Evolutionary conservation across 495 filamentous ascomycete species (phyloP), one percentile per base, ranked within the genome.

Genomic region (Lasiosphaeriaceae sp.): DNA sequence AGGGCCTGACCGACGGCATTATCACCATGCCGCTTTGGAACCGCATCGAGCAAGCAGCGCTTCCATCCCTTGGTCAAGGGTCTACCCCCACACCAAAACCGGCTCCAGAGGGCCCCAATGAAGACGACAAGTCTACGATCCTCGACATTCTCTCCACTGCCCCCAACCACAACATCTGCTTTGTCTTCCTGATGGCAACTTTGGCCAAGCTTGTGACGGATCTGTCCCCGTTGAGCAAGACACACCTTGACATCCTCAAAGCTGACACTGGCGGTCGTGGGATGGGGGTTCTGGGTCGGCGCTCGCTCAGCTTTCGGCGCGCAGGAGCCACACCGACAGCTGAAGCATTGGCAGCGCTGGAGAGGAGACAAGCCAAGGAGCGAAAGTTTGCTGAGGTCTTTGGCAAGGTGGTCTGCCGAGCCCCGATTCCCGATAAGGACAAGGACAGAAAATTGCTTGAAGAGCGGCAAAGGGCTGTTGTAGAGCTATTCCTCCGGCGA

Each of bases 111-210:
- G 26, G 57, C 11, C 31, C 70, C 70, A 20, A 72, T 62, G 89
- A 93, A 56, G 86, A 90, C 31, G 82, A 83, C 58, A 84, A 85
- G 59, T 74, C 80, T 9, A 81, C 80, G 69, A 77, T 93, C 11
- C 77, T 94, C 11, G 91, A 96, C 54, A 82, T 82, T 52, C 78
- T 96, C 6, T 80, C 86, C 0, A 74, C 80, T 11, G 80, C 82
- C 0, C 90, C 92, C 1, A 83, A 84, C 29, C 87, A 93, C 66
- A 92, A 88, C 64, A 88, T 92, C 56, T 89, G 87, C 0, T 94
- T 96, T 66, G 86, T 92, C 9, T 92, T 96, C 56, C 70, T 96
- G 34, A 91, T 85, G 2, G 85, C 88, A 44, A 90, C 92, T 80
- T 80, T 96, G 12, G 66, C 70, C 8, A 68, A 71, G 16, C 69